Conservation (phyloP, 192 early-diverging fungal species). For the Gryganskiella cystojenkinii region DNA sequence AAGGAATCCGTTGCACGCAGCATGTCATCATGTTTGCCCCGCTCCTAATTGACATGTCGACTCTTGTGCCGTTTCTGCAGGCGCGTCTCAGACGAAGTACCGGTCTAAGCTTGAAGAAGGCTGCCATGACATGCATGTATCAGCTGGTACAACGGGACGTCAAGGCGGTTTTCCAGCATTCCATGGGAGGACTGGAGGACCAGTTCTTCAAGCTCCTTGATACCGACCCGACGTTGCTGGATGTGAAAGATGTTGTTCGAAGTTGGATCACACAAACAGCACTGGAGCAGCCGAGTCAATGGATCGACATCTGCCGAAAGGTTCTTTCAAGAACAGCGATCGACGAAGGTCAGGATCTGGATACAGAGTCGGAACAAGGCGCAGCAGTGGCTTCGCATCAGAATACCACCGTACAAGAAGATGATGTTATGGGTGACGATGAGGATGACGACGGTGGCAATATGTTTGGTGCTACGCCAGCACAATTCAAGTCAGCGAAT, state of each 20-base stretch:
- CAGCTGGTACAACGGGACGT: constrained; percentile 86
- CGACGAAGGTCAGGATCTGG: constrained; percentile 36
- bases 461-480: constrained; percentile 34
- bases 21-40: constrained; percentile 93
- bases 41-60: constrained; percentile 71
- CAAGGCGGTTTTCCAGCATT: constrained; percentile 71
- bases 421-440: constrained; percentile 4
- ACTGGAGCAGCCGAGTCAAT: constrained; percentile 75
- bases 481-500: constrained; percentile 14
- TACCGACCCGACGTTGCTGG: constrained; percentile 69
- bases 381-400: not conserved
- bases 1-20: constrained; percentile 88
- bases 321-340: constrained; percentile 77
- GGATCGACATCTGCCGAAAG: constrained; percentile 85
- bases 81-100: constrained; percentile 68
- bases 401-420: constrained; percentile 44
- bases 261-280: constrained; percentile 71
- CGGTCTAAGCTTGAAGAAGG: constrained; percentile 72
- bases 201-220: constrained; percentile 86
- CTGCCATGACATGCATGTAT: constrained; percentile 86
- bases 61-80: constrained; percentile 81
- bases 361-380: constrained; percentile 11
- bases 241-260: constrained; percentile 68
- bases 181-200: constrained; percentile 74
- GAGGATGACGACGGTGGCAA: constrained; percentile 42